Percentiles rank a stretch among this genome's conserved stretches.
phyloP scores from a whole-genome alignment of 2,329 filamentous ascomycete genomes.

The Pyrenochaeta sp. region DNA sequence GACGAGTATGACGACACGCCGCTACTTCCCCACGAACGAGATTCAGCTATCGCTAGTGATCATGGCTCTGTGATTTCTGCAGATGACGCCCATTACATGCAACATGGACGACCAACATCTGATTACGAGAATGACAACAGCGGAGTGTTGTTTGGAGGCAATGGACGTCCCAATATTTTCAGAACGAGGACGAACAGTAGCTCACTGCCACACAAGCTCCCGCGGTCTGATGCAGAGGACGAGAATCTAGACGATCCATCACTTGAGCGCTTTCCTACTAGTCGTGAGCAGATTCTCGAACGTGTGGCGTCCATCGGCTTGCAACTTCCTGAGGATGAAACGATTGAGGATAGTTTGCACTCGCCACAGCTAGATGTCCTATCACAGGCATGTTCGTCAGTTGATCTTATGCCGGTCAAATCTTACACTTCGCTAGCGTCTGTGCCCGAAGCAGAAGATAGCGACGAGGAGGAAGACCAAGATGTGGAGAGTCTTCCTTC shows the following conservation, averaged over 20 bases:
- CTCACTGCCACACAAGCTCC: slow-evolving; percentile 38
- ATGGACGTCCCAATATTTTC: slow-evolving; percentile 23
- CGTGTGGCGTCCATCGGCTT: slow-evolving; percentile 38
- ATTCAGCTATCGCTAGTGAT: slow-evolving; percentile 15
- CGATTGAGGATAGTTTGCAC: slow-evolving; percentile 17
- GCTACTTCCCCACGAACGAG: slow-evolving; percentile 35
- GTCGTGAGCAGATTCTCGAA: slow-evolving; percentile 38
- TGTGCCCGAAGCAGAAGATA: slow-evolving; percentile 31
- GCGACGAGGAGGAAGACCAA: slow-evolving; percentile 30
- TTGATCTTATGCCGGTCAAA: slow-evolving; percentile 35
- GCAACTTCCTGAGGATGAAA: slow-evolving; percentile 38
- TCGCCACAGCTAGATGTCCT: slow-evolving; percentile 35
- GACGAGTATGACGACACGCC: slow-evolving; percentile 21
- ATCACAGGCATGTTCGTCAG: slow-evolving; percentile 43
- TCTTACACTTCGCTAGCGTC: slow-evolving; percentile 40
- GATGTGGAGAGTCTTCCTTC: slow-evolving; percentile 29
- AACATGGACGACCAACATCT: slow-evolving; percentile 16
- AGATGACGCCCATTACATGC: slow-evolving; percentile 13
- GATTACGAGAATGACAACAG: slow-evolving; percentile 18
- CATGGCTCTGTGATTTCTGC: slow-evolving; percentile 26
- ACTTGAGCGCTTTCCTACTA: slow-evolving; percentile 40
- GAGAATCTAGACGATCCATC: slow-evolving; percentile 36
- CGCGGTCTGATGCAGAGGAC: slow-evolving; percentile 40
- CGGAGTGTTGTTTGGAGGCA: slow-evolving; percentile 16
- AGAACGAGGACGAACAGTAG: slow-evolving; percentile 30